Conservation (phyloP, 2,329 filamentous ascomycete species). For the Colletotrichum phormii region DNA sequence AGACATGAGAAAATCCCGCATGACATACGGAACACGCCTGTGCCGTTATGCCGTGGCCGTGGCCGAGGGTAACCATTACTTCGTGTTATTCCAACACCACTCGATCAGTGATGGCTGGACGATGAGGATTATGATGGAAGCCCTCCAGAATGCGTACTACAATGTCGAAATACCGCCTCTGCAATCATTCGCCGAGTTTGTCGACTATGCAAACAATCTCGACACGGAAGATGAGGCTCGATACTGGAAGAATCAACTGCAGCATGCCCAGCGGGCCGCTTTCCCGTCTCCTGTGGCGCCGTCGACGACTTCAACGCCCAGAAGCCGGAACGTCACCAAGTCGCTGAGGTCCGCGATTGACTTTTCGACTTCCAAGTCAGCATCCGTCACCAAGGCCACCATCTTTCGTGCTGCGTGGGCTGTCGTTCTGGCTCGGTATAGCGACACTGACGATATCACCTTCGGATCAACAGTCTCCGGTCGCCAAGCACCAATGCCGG, state of each 20-base stretch:
- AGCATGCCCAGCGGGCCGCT: conserved; percentile 18
- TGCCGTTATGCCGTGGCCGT: conserved; percentile 12
- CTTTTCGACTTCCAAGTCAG: background rate
- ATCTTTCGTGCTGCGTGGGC: conserved; percentile 57
- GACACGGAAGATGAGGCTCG: background rate
- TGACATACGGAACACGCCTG: background rate
- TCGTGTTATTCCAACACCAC: conserved; percentile 19
- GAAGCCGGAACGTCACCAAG: background rate
- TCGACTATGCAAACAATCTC: conserved; percentile 21
- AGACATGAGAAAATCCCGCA: background rate
- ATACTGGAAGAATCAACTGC: conserved; percentile 35
- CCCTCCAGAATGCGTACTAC: conserved; percentile 17
- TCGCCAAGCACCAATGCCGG: conserved; percentile 32
- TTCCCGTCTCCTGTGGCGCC: conserved; percentile 21
- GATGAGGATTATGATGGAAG: conserved; percentile 5
- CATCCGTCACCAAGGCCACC: conserved; percentile 29
- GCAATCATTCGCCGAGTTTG: conserved; percentile 29
- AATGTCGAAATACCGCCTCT: conserved; percentile 3
- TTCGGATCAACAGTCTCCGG: conserved; percentile 53
- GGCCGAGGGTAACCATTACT: background rate
- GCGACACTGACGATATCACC: conserved; percentile 49
- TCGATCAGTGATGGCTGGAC: conserved; percentile 19
- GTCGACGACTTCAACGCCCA: background rate
- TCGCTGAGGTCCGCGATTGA: conserved; percentile 1
- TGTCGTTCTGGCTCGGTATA: conserved; percentile 50